Percentiles rank a stretch among this genome's conserved stretches.
Conservation (phyloP, 805 yeast genomes). For the Metschnikowia koreensis region DNA sequence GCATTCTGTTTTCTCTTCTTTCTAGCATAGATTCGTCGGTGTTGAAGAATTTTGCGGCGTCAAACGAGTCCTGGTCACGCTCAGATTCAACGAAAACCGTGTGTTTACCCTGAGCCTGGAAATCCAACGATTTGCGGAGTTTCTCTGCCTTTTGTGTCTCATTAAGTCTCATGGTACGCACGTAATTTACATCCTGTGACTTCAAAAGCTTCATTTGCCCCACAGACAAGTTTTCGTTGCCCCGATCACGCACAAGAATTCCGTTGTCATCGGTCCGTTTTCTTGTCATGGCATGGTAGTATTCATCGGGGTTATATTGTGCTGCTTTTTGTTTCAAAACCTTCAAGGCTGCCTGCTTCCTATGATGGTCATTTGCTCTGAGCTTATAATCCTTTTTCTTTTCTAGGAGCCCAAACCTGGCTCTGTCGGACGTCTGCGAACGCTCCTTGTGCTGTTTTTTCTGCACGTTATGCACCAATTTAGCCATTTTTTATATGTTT, state of each 20-base stretch:
- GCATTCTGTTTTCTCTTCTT: slow-evolving; percentile 70
- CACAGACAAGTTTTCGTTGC: slow-evolving; percentile 54
- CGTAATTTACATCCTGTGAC: slow-evolving; percentile 87
- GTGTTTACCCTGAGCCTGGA: slow-evolving; percentile 68
- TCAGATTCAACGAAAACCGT: slow-evolving; percentile 78
- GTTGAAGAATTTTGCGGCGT: slow-evolving; percentile 63
- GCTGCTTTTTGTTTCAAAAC: slow-evolving; percentile 69
- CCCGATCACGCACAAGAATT: slow-evolving; percentile 62
- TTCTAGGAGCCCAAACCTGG: slow-evolving; percentile 80
- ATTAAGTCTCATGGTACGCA: slow-evolving; percentile 69
- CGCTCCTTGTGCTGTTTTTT: slow-evolving; percentile 96
- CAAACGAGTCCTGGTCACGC: slow-evolving; percentile 54
- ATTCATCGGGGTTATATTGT: slow-evolving; percentile 88
- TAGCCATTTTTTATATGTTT: slow-evolving; percentile 52
- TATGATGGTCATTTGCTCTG: slow-evolving; percentile 56
- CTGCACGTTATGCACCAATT: slow-evolving; percentile 83
- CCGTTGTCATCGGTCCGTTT: slow-evolving; percentile 70
- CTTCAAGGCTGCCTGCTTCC: slow-evolving; percentile 63
- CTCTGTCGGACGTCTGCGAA: slow-evolving; percentile 75
- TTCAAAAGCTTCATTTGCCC: slow-evolving; percentile 83
- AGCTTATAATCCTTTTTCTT: slow-evolving; percentile 64
- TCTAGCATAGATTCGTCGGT: slow-evolving; percentile 64
- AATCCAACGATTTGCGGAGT: slow-evolving; percentile 47
- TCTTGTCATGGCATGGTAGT: slow-evolving; percentile 87
- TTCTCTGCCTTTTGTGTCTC: slow-evolving; percentile 66